Evolutionary conservation across 2,329 filamentous ascomycete species (phyloP).

Genomic region (Colletotrichum navitas): DNA sequence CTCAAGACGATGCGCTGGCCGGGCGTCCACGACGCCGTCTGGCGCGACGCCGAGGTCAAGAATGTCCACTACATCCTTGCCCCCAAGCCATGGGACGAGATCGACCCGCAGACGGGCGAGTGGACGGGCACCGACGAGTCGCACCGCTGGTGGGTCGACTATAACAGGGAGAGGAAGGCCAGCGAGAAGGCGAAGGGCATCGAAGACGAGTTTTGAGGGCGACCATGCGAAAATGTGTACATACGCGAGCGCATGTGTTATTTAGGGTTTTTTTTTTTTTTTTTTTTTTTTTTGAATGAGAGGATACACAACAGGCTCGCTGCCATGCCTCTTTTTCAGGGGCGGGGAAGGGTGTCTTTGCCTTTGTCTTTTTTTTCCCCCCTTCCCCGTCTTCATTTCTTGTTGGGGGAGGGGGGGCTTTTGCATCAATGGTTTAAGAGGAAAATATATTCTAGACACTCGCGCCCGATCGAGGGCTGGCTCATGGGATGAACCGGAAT

Average conservation of each 20-base stretch:
- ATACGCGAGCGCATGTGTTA: background rate
- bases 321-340: background rate
- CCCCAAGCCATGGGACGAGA: conserved; percentile 72
- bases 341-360: no score
- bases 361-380: no score
- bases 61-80: conserved; percentile 72
- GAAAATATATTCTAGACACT: no score
- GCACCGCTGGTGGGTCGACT: conserved; percentile 68
- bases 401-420: background rate
- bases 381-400: no score
- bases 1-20: conserved; percentile 70
- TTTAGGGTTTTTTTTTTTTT: no score
- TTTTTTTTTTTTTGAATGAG: no score
- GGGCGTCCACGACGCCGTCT: conserved; percentile 67
- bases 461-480: background rate
- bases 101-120: conserved; percentile 56
- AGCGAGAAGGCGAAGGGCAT: conserved; percentile 57
- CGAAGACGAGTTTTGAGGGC: conserved; percentile 49
- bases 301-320: background rate
- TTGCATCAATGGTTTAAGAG: background rate
- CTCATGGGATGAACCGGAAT: background rate
- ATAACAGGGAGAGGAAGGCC: conserved; percentile 59
- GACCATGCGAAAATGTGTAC: background rate
- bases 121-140: conserved; percentile 61
- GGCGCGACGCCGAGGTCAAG: conserved; percentile 69